phyloP scores from a whole-genome alignment of 345 rosid genomes.

The Ceriops decandra region DNA sequence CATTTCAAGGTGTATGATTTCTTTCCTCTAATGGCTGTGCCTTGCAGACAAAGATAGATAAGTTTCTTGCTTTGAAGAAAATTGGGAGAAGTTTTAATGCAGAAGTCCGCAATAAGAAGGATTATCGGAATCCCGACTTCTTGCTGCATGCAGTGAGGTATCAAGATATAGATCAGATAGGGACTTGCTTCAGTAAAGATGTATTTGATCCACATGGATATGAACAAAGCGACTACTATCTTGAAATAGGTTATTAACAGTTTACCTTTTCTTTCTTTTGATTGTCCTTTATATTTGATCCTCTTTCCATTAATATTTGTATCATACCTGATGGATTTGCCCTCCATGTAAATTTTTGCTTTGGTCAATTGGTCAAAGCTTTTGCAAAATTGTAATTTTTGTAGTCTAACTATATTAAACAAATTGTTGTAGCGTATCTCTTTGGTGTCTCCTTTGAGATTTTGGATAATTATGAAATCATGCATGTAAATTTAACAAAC shows the following conservation, averaged over 20 bases:
- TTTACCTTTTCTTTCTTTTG: background rate
- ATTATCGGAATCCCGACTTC: conserved; percentile 91
- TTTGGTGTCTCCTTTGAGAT: background rate
- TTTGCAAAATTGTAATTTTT: no score
- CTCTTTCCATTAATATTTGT: no score
- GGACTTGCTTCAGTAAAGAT: conserved; percentile 91
- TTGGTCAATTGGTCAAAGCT: no score
- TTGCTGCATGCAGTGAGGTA: conserved; percentile 87
- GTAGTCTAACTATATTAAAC: no score
- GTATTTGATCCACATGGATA: conserved; percentile 93
- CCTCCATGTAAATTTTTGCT: no score
- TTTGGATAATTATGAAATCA: no score
- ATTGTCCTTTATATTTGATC: no score
- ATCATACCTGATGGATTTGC: background rate
- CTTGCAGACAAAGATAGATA: conserved; percentile 68
- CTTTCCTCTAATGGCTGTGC: conserved; percentile 16
- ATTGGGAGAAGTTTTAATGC: conserved; percentile 92
- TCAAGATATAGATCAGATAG: conserved; percentile 87
- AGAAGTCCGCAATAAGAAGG: conserved; percentile 92
- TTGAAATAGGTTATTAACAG: conserved; percentile 61
- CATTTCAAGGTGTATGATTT: background rate
- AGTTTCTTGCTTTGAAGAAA: conserved; percentile 72
- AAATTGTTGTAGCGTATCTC: background rate
- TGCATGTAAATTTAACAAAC: no score
- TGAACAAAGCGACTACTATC: conserved; percentile 73